Conservation (phyloP, 306 rosid species). For the Ochetophila trinervis region DNA sequence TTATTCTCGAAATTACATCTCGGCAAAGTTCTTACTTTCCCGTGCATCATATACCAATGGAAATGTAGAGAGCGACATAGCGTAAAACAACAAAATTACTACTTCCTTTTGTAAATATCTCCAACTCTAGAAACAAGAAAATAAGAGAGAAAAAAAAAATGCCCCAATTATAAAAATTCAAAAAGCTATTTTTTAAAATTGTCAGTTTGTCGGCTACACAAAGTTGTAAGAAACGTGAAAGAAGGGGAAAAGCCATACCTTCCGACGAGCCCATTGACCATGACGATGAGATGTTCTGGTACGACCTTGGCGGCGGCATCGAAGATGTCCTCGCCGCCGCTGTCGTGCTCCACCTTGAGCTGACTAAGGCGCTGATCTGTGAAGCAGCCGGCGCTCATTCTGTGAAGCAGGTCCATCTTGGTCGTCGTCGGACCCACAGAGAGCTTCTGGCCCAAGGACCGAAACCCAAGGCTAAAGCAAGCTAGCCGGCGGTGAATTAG, state of each 20-base stretch:
- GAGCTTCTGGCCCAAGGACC: conserved; percentile 19
- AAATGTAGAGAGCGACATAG: too few relatives aligned
- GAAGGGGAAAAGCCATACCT: conserved; percentile 36
- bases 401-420: conserved; percentile 41
- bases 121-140: too few relatives aligned
- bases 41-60: too few relatives aligned
- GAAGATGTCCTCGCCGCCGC: conserved; percentile 40
- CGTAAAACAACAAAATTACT: too few relatives aligned
- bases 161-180: too few relatives aligned
- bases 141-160: too few relatives aligned
- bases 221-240: background rate
- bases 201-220: background rate
- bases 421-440: conserved; percentile 8
- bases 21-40: too few relatives aligned
- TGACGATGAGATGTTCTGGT: conserved; percentile 67
- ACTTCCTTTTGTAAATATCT: too few relatives aligned
- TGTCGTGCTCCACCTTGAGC: conserved; percentile 37
- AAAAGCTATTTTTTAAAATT: too few relatives aligned
- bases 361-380: conserved; percentile 15
- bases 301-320: conserved; percentile 11
- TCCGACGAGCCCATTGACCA: conserved; percentile 88
- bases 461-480: conserved; percentile 25
- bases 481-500: conserved; percentile 3
- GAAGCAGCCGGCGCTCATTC: conserved; percentile 36
- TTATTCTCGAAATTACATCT: too few relatives aligned